phyloP scores from a whole-genome alignment of 495 filamentous ascomycete genomes.

The Sabuloglossum arenarium region DNA sequence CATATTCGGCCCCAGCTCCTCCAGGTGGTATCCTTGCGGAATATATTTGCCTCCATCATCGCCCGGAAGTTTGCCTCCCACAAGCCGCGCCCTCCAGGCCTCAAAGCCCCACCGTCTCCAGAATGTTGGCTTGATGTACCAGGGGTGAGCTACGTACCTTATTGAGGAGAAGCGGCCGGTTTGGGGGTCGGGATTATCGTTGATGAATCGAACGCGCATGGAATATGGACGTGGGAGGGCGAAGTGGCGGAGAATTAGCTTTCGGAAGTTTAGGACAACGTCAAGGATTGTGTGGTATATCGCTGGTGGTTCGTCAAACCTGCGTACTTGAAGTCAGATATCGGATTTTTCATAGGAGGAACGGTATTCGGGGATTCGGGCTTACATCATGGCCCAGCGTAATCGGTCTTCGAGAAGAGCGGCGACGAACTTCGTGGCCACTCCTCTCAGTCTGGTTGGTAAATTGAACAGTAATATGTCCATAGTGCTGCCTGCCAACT shows the following conservation, averaged over 20 bases:
- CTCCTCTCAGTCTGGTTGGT: constrained; percentile 25
- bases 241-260: not conserved
- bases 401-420: not conserved
- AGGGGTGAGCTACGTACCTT: not conserved
- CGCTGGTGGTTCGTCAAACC: not conserved
- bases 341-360: not conserved
- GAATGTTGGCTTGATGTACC: not conserved
- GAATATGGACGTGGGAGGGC: not conserved
- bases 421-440: constrained; percentile 21
- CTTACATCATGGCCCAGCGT: not conserved
- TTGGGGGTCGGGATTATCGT: not conserved
- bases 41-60: not conserved
- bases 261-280: not conserved
- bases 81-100: not conserved
- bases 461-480: constrained; percentile 36
- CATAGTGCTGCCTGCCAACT: constrained; percentile 33
- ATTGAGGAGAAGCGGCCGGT: not conserved
- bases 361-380: not conserved
- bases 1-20: not conserved
- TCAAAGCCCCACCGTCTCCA: not conserved
- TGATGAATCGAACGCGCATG: not conserved
- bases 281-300: not conserved
- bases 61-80: not conserved
- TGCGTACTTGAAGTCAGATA: not conserved
- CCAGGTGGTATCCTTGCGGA: not conserved